Conservation (phyloP, 2,329 filamentous ascomycete genomes). For the Aspergillus ruber region DNA sequence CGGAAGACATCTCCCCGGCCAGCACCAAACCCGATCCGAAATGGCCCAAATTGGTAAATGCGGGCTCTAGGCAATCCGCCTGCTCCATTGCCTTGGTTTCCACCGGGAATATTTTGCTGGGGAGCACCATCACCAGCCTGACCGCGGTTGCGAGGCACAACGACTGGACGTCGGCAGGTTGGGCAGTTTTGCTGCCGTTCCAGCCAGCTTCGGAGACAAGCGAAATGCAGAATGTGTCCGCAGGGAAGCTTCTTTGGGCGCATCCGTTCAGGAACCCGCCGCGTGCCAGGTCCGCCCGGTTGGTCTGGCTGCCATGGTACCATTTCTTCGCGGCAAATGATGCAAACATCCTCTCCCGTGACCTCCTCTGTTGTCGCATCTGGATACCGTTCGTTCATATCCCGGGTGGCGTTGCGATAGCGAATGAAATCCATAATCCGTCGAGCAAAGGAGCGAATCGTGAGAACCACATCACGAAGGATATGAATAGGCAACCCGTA, state of each 20-base stretch:
- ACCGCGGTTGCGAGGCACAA: slow-evolving; percentile 29
- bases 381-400: slow-evolving; percentile 86
- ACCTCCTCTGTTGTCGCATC: slow-evolving; percentile 88
- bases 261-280: slow-evolving; percentile 65
- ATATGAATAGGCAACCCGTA: slow-evolving; percentile 96
- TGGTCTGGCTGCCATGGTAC: slow-evolving; percentile 59
- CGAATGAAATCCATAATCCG: slow-evolving; percentile 80
- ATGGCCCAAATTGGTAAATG: slow-evolving; percentile 66
- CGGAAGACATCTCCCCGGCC: slow-evolving; percentile 57
- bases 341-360: slow-evolving; percentile 81
- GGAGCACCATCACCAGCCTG: slow-evolving; percentile 22
- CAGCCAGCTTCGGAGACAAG: slow-evolving; percentile 92
- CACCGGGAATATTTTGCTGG: slow-evolving; percentile 25
- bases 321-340: slow-evolving; percentile 97
- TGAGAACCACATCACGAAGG: slow-evolving; percentile 90
- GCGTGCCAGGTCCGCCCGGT: slow-evolving; percentile 28
- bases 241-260: slow-evolving; percentile 95
- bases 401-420: slow-evolving; percentile 82
- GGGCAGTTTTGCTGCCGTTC: slow-evolving; percentile 96
- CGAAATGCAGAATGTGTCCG: slow-evolving; percentile 89
- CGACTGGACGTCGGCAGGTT: slow-evolving; percentile 80
- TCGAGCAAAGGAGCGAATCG: slow-evolving; percentile 83
- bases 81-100: slow-evolving; percentile 30
- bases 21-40: slow-evolving; percentile 63
- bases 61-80: slow-evolving; percentile 46